A percentile compares a stretch with the other conserved stretches of the same genome.
These are phyloP conservation scores for Hypomyces perniciosus DNA, from an alignment of 2,329 filamentous ascomycete species.

Conservation along the genomic window DNA sequence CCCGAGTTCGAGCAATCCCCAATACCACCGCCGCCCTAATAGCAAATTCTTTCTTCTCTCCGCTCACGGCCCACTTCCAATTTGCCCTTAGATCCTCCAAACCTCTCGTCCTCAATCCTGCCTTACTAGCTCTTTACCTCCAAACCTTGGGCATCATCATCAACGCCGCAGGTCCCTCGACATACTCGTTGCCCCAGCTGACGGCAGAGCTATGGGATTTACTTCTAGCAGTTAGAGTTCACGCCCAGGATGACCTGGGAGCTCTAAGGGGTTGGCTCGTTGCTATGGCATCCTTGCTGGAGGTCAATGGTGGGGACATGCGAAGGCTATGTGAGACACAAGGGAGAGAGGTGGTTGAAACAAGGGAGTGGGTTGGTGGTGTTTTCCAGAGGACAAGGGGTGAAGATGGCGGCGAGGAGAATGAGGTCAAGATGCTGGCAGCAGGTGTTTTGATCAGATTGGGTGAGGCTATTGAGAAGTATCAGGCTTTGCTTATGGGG, in stretches of 20 bases:
- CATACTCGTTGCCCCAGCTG: slow-evolving; percentile 68
- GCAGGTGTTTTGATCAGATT: slow-evolving; percentile 72
- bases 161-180: slow-evolving; percentile 76
- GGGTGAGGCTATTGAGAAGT: slow-evolving; percentile 75
- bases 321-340: slow-evolving; percentile 66
- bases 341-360: slow-evolving; percentile 74
- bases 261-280: slow-evolving; percentile 73
- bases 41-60: slow-evolving; percentile 74
- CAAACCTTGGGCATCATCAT: slow-evolving; percentile 81
- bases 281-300: slow-evolving; percentile 70
- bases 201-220: slow-evolving; percentile 80
- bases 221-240: slow-evolving; percentile 62
- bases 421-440: slow-evolving; percentile 70
- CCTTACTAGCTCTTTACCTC: slow-evolving; percentile 71
- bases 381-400: slow-evolving; percentile 62
- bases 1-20: slow-evolving; percentile 52
- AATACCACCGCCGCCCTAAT: slow-evolving; percentile 77
- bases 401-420: slow-evolving; percentile 59
- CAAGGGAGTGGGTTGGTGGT: slow-evolving; percentile 74
- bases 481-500: slow-evolving; percentile 71
- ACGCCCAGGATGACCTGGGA: slow-evolving; percentile 53
- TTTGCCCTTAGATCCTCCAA: slow-evolving; percentile 50
- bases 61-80: slow-evolving; percentile 75
- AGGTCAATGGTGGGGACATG: slow-evolving; percentile 71
- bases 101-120: slow-evolving; percentile 62